Conservation (phyloP, 306 rosid genomes). For the Sophora flavescens region DNA sequence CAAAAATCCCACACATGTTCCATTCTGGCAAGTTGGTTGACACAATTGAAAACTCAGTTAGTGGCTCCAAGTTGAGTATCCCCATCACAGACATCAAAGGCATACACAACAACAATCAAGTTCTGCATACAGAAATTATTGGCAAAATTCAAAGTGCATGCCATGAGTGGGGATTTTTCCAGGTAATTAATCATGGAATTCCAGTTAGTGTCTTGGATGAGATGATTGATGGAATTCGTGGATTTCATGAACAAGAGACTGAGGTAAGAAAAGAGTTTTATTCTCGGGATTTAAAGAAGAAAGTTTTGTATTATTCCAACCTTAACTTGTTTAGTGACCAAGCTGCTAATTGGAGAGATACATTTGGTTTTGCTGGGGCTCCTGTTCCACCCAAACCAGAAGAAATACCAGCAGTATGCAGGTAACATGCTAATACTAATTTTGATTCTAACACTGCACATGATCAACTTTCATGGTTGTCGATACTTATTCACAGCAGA, state of each 20-base stretch:
- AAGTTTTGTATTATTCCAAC: slow-evolving; percentile 51
- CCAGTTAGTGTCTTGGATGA: slow-evolving; percentile 44
- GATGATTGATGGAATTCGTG: slow-evolving; percentile 46
- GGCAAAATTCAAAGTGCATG: slow-evolving; percentile 39
- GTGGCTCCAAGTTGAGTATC: neutral
- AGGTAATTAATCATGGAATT: slow-evolving; percentile 59
- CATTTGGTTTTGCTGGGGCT: slow-evolving; percentile 44
- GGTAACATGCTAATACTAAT: slow-evolving; percentile 33
- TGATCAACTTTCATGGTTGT: too few species aligned
- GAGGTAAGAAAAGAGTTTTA: slow-evolving; percentile 47
- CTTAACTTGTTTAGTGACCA: slow-evolving; percentile 44
- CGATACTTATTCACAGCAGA: too few species aligned
- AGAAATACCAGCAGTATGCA: slow-evolving; percentile 47
- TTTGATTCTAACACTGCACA: neutral
- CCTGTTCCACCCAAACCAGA: slow-evolving; percentile 51
- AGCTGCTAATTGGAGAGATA: slow-evolving; percentile 69
- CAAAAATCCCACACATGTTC: slow-evolving; percentile 59
- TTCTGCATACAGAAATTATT: neutral
- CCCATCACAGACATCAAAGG: slow-evolving; percentile 49
- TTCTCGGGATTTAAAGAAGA: slow-evolving; percentile 32
- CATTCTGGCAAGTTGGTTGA: neutral
- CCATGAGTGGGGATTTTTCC: slow-evolving; percentile 60
- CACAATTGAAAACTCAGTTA: neutral
- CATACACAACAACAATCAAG: neutral
- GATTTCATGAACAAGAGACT: slow-evolving; percentile 60